Percentiles rank a stretch among this genome's conserved stretches.
These are phyloP conservation scores for Crucihimalaya himalaica DNA, from an alignment of 345 rosid genomes.

Conservation along the genomic window DNA sequence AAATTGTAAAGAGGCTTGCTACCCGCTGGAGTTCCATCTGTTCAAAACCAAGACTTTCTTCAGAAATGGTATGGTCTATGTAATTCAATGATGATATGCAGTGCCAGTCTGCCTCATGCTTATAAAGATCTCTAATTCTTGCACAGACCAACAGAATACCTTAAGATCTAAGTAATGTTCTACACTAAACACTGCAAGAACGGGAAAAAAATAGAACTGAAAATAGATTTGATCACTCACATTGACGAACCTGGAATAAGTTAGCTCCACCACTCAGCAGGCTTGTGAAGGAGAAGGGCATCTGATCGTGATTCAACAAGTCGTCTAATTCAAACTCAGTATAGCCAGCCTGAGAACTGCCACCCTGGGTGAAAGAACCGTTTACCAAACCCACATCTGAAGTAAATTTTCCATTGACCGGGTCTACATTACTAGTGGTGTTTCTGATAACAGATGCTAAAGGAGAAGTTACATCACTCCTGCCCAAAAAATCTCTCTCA, in stretches of 20 bases:
- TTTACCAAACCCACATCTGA: slow-evolving; percentile 24
- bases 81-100: background rate
- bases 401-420: slow-evolving; percentile 4
- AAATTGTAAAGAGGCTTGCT: slow-evolving; percentile 44
- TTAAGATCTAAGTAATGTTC: background rate
- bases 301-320: slow-evolving; percentile 33
- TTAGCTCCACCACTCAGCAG: slow-evolving; percentile 26
- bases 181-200: background rate
- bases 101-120: background rate
- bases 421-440: slow-evolving; percentile 12
- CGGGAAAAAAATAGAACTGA: background rate
- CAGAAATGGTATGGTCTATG: slow-evolving; percentile 22
- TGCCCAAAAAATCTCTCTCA: slow-evolving; percentile 32
- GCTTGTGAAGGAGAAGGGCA: slow-evolving; percentile 43
- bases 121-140: background rate
- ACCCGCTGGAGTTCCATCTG: slow-evolving; percentile 59
- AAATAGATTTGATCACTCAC: slow-evolving; percentile 24
- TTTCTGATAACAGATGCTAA: slow-evolving; percentile 25
- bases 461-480: slow-evolving; percentile 34
- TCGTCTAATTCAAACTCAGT: slow-evolving; percentile 32
- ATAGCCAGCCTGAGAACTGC: slow-evolving; percentile 41
- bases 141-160: background rate
- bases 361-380: slow-evolving; percentile 27
- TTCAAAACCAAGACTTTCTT: slow-evolving; percentile 10
- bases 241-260: slow-evolving; percentile 34